These are phyloP conservation scores for Salix caprea DNA, from an alignment of 345 rosid genomes.

Conservation along the genomic window DNA sequence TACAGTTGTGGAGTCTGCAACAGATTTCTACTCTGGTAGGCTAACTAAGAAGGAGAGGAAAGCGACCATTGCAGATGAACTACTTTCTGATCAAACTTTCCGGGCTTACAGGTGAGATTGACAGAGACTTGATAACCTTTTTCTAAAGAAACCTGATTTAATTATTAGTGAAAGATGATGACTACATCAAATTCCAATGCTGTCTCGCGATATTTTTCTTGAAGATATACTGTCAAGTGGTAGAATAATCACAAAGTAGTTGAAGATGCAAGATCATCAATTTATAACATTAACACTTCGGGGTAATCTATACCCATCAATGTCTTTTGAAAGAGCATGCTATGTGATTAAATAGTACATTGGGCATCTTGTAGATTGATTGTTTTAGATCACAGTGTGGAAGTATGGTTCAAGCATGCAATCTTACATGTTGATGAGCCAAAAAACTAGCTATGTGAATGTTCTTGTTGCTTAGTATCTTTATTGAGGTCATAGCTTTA, in stretches of 20 bases:
- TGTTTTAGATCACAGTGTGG: neutral
- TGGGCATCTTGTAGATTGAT: neutral
- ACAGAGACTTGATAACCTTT: neutral
- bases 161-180: neutral
- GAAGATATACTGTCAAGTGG: neutral
- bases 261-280: neutral
- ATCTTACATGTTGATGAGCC: neutral
- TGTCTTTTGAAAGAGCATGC: neutral
- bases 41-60: slow-evolving; percentile 84
- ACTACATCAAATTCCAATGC: neutral
- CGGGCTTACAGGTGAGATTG: slow-evolving; percentile 57
- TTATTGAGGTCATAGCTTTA: neutral
- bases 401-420: neutral
- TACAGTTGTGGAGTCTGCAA: slow-evolving; percentile 63
- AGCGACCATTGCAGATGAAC: slow-evolving; percentile 72
- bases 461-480: neutral
- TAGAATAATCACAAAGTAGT: neutral
- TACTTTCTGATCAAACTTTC: slow-evolving; percentile 53
- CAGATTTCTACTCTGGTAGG: slow-evolving; percentile 59
- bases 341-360: neutral
- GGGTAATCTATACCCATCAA: neutral
- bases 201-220: neutral
- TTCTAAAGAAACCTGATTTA: neutral
- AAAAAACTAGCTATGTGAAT: neutral
- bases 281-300: neutral